phyloP scores from a whole-genome alignment of 2,329 filamentous ascomycete genomes.

The Ophiocordyceps camponoti-saundersi region DNA sequence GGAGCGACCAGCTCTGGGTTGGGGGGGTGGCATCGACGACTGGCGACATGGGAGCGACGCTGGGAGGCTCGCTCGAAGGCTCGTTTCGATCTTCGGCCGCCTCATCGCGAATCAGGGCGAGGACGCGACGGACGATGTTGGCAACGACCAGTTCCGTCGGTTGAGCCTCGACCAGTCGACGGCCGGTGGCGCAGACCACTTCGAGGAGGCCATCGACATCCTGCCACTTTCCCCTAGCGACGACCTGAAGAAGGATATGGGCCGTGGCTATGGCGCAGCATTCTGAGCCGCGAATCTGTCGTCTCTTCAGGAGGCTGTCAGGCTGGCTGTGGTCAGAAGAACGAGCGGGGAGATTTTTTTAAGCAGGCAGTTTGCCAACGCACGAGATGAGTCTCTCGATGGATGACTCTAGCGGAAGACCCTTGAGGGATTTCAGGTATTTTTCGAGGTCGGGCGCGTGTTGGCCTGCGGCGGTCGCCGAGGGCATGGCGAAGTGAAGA shows the following conservation, averaged over 20 bases:
- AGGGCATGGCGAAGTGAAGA: constrained; percentile 14
- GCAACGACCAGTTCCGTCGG: constrained; percentile 84
- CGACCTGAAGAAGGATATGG: constrained; percentile 72
- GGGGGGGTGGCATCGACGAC: constrained; percentile 17
- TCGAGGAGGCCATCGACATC: constrained; percentile 66
- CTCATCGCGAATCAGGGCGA: constrained; percentile 84
- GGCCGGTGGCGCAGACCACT: constrained; percentile 63
- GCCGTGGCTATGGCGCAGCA: constrained; percentile 84
- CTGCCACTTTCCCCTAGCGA: constrained; percentile 63
- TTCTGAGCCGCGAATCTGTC: constrained; percentile 77
- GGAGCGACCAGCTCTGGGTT: constrained; percentile 13
- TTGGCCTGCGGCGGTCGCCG: constrained; percentile 13
- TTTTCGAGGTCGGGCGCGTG: constrained; percentile 56
- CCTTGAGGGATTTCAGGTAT: constrained; percentile 65
- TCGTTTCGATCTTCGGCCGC: constrained; percentile 65
- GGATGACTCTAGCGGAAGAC: constrained; percentile 59
- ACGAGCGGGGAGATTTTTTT: neutral
- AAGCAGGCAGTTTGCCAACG: constrained; percentile 21
- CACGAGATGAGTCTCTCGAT: constrained; percentile 75
- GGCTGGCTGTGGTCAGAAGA: neutral
- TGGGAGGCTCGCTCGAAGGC: constrained; percentile 39
- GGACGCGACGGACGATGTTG: constrained; percentile 80
- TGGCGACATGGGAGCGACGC: constrained; percentile 23
- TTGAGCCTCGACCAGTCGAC: constrained; percentile 63
- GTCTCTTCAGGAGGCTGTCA: constrained; percentile 67